Percentiles rank a stretch among this genome's conserved stretches.
These are phyloP conservation scores for Ligustrum vulgare DNA, from an alignment of 257 asterid genomes.

Conservation along the genomic window DNA sequence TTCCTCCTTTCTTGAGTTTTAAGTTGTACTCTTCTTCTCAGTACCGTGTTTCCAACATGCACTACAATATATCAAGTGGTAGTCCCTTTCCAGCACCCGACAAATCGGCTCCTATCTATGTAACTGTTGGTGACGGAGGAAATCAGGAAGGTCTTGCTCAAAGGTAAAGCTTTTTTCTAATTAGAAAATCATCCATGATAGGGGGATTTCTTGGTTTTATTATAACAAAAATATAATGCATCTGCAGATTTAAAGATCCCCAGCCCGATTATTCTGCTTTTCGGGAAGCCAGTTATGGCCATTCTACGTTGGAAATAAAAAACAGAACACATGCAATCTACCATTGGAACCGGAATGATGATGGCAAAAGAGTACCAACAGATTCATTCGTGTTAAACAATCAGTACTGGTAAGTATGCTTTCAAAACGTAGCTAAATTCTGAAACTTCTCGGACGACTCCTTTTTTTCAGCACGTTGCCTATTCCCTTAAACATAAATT, in stretches of 20 bases:
- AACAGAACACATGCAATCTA: conserved; percentile 52
- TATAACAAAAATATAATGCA: background rate
- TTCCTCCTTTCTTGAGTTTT: conserved; percentile 4
- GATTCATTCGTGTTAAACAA: too few species aligned
- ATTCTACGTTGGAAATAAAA: conserved; percentile 47
- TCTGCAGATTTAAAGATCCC: conserved; percentile 52
- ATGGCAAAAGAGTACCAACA: conserved; percentile 21
- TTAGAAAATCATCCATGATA: conserved; percentile 5
- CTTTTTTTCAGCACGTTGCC: too few species aligned
- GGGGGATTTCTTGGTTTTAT: background rate
- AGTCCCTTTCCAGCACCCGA: conserved; percentile 62
- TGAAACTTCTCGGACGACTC: too few species aligned
- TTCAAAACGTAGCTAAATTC: too few species aligned
- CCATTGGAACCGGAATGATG: conserved; percentile 51
- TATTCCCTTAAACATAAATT: too few species aligned
- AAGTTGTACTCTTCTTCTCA: conserved; percentile 31
- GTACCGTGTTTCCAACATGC: conserved; percentile 85
- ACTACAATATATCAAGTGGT: conserved; percentile 50
- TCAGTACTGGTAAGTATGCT: too few species aligned
- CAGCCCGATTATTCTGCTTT: conserved; percentile 54
- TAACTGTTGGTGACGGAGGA: conserved; percentile 65
- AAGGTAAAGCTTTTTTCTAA: conserved; percentile 26
- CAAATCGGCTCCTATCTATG: conserved; percentile 75
- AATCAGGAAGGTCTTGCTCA: conserved; percentile 51
- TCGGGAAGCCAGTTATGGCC: conserved; percentile 59